Conservation (phyloP, 768 basidiomycete genomes). For the Tulasnella sp. region DNA sequence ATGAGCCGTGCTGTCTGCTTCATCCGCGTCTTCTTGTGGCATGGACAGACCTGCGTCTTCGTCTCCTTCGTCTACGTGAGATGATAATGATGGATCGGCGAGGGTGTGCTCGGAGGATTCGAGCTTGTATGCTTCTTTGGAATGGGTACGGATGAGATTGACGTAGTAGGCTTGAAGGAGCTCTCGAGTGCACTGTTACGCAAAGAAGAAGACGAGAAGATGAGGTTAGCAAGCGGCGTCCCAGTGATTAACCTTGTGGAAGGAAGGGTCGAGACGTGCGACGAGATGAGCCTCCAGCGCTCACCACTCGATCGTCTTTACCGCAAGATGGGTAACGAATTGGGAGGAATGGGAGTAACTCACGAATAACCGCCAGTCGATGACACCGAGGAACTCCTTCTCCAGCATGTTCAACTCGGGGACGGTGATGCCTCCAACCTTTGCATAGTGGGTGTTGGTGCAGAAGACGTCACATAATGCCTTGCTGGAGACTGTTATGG, state of each 20-base stretch:
- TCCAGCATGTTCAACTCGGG: constrained; percentile 90
- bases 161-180: constrained; percentile 88
- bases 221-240: constrained; percentile 8
- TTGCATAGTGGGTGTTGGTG: constrained; percentile 89
- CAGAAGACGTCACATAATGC: constrained; percentile 93
- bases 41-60: background rate
- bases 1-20: constrained; percentile 12
- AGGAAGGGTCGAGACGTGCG: constrained; percentile 2
- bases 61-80: background rate
- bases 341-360: constrained; percentile 22
- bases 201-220: constrained; percentile 8
- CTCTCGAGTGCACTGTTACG: constrained; percentile 76
- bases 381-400: constrained; percentile 80
- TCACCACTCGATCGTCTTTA: background rate
- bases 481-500: constrained; percentile 86
- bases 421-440: constrained; percentile 88
- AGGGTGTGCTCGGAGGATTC: background rate
- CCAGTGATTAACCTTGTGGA: background rate
- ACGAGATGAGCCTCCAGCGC: background rate
- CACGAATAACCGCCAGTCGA: constrained; percentile 92
- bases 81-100: background rate
- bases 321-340: background rate
- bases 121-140: constrained; percentile 8
- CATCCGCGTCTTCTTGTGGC: background rate
- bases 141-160: constrained; percentile 80